Conservation (phyloP, 371 early-diverging fungal species). For the Mortierella sp. region DNA sequence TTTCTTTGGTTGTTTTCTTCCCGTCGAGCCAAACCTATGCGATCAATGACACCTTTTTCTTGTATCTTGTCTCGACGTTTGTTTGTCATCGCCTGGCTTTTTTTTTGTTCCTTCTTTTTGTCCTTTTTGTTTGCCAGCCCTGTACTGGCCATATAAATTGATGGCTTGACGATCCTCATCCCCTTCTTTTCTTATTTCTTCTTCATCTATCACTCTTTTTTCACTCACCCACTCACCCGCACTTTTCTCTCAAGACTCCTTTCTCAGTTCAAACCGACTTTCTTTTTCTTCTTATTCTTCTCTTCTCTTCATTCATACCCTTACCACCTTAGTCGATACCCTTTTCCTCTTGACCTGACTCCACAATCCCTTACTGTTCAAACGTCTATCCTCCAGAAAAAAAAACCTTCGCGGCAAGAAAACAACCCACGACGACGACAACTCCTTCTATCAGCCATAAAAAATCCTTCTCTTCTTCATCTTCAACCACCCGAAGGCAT, state of each 20-base stretch:
- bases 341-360: background rate
- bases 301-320: background rate
- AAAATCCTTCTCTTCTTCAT: background rate
- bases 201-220: background rate
- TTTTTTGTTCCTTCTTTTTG: background rate
- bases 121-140: background rate
- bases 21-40: constrained; percentile 6
- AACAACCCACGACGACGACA: background rate
- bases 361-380: background rate
- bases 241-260: background rate
- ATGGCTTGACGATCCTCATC: background rate
- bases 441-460: background rate
- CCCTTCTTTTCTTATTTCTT: background rate
- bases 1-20: background rate
- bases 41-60: constrained; percentile 7
- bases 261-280: constrained; percentile 11
- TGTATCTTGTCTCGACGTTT: background rate
- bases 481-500: constrained; percentile 11
- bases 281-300: background rate
- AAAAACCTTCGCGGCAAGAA: background rate
- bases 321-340: background rate
- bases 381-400: background rate
- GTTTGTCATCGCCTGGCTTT: background rate
- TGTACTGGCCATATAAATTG: constrained; percentile 3
- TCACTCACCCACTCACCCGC: background rate